Evolutionary conservation across 805 yeast genomes (phyloP).

Genomic region (Blastobotrys attinorum): DNA sequence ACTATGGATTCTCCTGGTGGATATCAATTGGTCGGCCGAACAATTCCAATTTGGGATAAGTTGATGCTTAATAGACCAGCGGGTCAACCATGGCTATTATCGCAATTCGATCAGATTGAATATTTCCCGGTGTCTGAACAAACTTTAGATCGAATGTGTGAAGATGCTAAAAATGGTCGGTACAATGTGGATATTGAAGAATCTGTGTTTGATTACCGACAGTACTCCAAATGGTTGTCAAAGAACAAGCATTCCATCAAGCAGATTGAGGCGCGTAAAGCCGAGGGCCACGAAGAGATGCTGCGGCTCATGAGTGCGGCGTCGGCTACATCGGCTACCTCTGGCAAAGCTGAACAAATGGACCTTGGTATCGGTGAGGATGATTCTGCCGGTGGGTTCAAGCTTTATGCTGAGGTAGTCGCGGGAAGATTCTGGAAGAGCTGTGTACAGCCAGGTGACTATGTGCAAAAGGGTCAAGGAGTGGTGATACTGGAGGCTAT

Average conservation of each 20-base stretch:
- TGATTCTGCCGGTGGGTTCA: constrained; percentile 54
- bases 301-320: constrained; percentile 67
- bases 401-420: constrained; percentile 87
- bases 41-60: constrained; percentile 97
- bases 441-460: constrained; percentile 69
- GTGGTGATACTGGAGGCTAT: constrained; percentile 91
- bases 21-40: constrained; percentile 91
- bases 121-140: constrained; percentile 86
- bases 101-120: constrained; percentile 91
- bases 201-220: constrained; percentile 71
- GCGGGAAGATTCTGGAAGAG: constrained; percentile 97
- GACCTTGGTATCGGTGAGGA: constrained; percentile 45
- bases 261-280: constrained; percentile 56
- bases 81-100: constrained; percentile 78
- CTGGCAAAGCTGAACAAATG: constrained; percentile 36
- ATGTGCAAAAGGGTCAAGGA: constrained; percentile 66
- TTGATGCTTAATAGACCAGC: constrained; percentile 54
- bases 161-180: constrained; percentile 71
- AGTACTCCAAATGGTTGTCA: constrained; percentile 72
- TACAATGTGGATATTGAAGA: constrained; percentile 70
- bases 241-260: constrained; percentile 67
- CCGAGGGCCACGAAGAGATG: constrained; percentile 80
- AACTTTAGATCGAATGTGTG: constrained; percentile 64
- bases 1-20: constrained; percentile 99
- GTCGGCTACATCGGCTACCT: constrained; percentile 69